Percentiles rank a stretch among this genome's conserved stretches.
phyloP scores from a whole-genome alignment of 805 yeast species.

The Candida silvicultrix region DNA sequence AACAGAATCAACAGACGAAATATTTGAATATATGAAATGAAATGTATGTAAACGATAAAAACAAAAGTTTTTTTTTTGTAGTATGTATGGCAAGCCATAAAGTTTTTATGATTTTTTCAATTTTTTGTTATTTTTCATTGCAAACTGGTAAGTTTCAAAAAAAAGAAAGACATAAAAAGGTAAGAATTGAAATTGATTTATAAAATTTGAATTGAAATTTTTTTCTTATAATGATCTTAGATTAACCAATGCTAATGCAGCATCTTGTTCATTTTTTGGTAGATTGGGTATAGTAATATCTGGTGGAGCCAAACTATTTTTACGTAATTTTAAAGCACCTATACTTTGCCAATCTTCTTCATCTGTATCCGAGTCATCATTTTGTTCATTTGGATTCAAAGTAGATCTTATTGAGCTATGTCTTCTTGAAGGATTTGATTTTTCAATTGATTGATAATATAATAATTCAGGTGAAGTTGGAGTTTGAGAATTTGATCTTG shows the following conservation, averaged over 20 bases:
- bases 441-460: slow-evolving; percentile 7
- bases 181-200: not conserved
- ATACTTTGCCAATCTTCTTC: slow-evolving; percentile 96
- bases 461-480: slow-evolving; percentile 27
- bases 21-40: not conserved
- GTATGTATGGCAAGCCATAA: not conserved
- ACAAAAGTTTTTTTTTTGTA: not conserved
- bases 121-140: not conserved
- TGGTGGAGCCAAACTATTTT: slow-evolving; percentile 9
- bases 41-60: no score
- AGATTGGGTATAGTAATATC: slow-evolving; percentile 4
- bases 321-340: slow-evolving; percentile 68
- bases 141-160: not conserved
- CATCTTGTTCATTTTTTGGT: slow-evolving; percentile 39
- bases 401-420: slow-evolving; percentile 33
- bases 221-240: slow-evolving; percentile 32
- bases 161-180: not conserved
- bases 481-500: slow-evolving; percentile 29
- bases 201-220: not conserved
- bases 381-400: slow-evolving; percentile 22
- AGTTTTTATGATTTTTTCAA: not conserved
- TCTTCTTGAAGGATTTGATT: slow-evolving; percentile 12
- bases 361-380: slow-evolving; percentile 66
- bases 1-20: not conserved
- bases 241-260: slow-evolving; percentile 62